These are phyloP conservation scores for Inosperma sp. DNA, from an alignment of 768 basidiomycete species.

Conservation along the genomic window DNA sequence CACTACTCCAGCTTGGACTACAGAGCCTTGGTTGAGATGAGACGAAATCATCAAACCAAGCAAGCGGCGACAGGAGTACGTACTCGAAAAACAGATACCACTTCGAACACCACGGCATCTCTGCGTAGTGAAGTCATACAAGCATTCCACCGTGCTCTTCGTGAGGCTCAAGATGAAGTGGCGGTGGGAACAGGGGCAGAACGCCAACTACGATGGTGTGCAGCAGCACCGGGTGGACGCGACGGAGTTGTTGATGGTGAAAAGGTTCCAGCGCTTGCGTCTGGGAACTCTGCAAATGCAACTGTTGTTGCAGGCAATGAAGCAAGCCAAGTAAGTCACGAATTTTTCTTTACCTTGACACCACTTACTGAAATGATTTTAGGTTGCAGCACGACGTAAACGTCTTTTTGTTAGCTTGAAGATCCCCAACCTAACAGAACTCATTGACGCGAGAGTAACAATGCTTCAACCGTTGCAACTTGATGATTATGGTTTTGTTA, in stretches of 20 bases:
- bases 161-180: not conserved
- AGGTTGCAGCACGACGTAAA: constrained; percentile 8
- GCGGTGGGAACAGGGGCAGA: not conserved
- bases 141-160: constrained; percentile 10
- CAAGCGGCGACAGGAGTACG: constrained; percentile 15
- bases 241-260: too few species aligned
- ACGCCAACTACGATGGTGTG: too few species aligned
- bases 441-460: too few species aligned
- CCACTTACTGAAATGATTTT: not conserved
- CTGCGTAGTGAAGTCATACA: constrained; percentile 4
- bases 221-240: not conserved
- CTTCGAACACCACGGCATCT: not conserved
- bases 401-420: too few species aligned
- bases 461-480: too few species aligned
- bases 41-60: constrained; percentile 16
- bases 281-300: constrained; percentile 10
- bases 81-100: not conserved
- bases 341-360: not conserved
- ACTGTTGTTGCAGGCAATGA: constrained; percentile 16
- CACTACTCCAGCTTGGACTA: constrained; percentile 2
- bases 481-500: too few species aligned
- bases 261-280: not conserved
- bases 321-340: constrained; percentile 12
- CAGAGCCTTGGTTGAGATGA: constrained; percentile 8
- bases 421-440: too few species aligned